Conservation (phyloP, 768 basidiomycete genomes). For the Tephrocybe rancida region DNA sequence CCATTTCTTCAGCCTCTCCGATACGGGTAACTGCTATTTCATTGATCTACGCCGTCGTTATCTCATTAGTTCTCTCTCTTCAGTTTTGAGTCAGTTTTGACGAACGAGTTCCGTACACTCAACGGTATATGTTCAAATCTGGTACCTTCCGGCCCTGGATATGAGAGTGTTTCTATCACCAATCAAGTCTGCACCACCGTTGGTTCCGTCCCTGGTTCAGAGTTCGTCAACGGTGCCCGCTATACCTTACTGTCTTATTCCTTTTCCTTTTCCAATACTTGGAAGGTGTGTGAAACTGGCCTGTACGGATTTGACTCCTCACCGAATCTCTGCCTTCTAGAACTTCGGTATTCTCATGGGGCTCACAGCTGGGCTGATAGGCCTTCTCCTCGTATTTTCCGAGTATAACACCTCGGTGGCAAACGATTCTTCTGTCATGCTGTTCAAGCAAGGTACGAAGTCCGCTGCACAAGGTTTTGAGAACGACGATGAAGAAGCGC, state of each 20-base stretch:
- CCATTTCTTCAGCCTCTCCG: conserved; percentile 53
- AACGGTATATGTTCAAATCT: conserved; percentile 60
- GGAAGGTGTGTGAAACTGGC: conserved; percentile 19
- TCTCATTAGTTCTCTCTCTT: conserved; percentile 15
- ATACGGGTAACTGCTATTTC: conserved; percentile 31
- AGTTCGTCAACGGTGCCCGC: conserved; percentile 56
- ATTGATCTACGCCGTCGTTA: conserved; percentile 49
- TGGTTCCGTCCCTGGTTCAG: conserved; percentile 63
- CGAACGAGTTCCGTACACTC: conserved; percentile 80
- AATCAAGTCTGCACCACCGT: conserved; percentile 82
- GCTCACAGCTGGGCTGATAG: conserved; percentile 60
- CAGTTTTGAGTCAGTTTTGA: conserved; percentile 74
- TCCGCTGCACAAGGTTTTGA: conserved; percentile 23
- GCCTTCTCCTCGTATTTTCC: conserved; percentile 57
- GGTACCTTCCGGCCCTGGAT: conserved; percentile 65
- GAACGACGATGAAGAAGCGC: conserved; percentile 32
- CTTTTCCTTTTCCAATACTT: conserved; percentile 31
- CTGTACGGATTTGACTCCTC: neutral
- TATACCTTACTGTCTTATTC: conserved; percentile 56
- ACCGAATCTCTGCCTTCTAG: conserved; percentile 26
- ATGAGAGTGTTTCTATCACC: conserved; percentile 50
- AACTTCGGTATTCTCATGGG: conserved; percentile 72
- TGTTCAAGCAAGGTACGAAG: conserved; percentile 64
- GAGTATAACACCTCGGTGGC: conserved; percentile 51
- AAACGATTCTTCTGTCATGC: conserved; percentile 41